phyloP scores from a whole-genome alignment of 441 rosid species.

The Croton laevigatus region DNA sequence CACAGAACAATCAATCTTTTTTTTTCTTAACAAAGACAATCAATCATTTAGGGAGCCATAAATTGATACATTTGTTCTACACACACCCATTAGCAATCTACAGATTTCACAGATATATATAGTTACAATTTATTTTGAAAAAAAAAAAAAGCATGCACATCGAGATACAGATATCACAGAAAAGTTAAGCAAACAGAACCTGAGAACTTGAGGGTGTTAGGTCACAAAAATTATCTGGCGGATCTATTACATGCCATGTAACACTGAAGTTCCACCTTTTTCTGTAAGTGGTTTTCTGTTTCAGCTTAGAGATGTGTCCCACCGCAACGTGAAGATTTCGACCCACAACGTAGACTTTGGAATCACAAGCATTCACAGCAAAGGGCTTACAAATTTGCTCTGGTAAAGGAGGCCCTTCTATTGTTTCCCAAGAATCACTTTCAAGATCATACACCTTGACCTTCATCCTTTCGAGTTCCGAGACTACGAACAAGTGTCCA shows the following conservation, averaged over 20 bases:
- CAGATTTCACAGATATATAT: constrained; percentile 21
- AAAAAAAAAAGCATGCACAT: constrained; percentile 8
- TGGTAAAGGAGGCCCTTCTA: constrained; percentile 75
- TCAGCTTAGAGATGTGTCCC: constrained; percentile 57
- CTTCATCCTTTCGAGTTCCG: constrained; percentile 88
- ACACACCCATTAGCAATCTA: constrained; percentile 18
- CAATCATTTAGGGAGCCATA: neutral
- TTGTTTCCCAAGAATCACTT: constrained; percentile 70
- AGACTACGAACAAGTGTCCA: constrained; percentile 70
- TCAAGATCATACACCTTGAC: constrained; percentile 71
- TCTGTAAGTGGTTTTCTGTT: constrained; percentile 23
- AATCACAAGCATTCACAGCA: constrained; percentile 56
- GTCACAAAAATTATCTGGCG: constrained; percentile 55
- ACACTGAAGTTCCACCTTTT: constrained; percentile 54
- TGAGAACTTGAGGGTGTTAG: constrained; percentile 82
- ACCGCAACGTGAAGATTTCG: constrained; percentile 70
- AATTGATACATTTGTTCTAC: constrained; percentile 13
- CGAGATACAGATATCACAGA: constrained; percentile 12
- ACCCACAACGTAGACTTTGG: constrained; percentile 74
- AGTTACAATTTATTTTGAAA: constrained; percentile 21
- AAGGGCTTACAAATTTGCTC: constrained; percentile 87
- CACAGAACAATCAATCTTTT: neutral
- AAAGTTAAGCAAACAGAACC: constrained; percentile 64
- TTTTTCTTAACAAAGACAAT: too few relatives aligned
- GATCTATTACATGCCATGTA: constrained; percentile 65